phyloP scores from a whole-genome alignment of 1,284 basidiomycete genomes.

The Tranzscheliella williamsii region DNA sequence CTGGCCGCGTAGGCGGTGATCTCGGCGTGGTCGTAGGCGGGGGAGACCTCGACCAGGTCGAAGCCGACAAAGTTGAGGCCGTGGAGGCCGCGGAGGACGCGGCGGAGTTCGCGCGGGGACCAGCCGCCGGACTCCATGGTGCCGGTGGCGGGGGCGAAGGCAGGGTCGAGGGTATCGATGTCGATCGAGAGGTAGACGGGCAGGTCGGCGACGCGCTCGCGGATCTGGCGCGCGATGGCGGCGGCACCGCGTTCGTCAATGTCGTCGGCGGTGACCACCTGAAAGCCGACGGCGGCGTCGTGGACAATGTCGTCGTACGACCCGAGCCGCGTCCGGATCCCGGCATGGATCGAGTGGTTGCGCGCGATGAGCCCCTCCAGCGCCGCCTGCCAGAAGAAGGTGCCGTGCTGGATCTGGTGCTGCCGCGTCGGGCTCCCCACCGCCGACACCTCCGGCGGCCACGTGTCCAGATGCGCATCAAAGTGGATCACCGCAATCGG shows the following conservation, averaged over 20 bases:
- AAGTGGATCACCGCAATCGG: conserved; percentile 63
- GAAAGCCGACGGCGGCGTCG: conserved; percentile 41
- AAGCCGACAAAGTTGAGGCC: conserved; percentile 50
- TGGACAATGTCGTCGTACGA: conserved; percentile 36
- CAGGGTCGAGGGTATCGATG: conserved; percentile 51
- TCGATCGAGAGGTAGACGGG: conserved; percentile 49
- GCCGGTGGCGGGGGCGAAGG: conserved; percentile 44
- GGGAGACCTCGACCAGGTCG: conserved; percentile 47
- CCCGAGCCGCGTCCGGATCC: conserved; percentile 64
- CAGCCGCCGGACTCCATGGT: conserved; percentile 45
- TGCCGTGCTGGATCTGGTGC: conserved; percentile 57
- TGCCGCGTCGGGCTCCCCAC: conserved; percentile 28
- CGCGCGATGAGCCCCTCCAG: conserved; percentile 62
- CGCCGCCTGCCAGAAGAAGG: conserved; percentile 63
- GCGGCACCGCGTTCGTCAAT: conserved; percentile 41
- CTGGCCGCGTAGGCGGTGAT: conserved; percentile 47
- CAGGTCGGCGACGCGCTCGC: conserved; percentile 29
- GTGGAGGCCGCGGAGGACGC: conserved; percentile 35
- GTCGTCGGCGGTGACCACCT: conserved; percentile 46
- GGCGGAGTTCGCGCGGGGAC: conserved; percentile 42
- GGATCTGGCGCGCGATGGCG: conserved; percentile 29
- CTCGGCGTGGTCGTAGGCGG: conserved; percentile 45
- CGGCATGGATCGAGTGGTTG: conserved; percentile 78
- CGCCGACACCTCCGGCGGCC: conserved; percentile 66
- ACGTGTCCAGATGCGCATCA: conserved; percentile 66